These are phyloP conservation scores for Pseudohyphozyma bogoriensis DNA, from an alignment of 768 basidiomycete genomes.

Conservation along the genomic window DNA sequence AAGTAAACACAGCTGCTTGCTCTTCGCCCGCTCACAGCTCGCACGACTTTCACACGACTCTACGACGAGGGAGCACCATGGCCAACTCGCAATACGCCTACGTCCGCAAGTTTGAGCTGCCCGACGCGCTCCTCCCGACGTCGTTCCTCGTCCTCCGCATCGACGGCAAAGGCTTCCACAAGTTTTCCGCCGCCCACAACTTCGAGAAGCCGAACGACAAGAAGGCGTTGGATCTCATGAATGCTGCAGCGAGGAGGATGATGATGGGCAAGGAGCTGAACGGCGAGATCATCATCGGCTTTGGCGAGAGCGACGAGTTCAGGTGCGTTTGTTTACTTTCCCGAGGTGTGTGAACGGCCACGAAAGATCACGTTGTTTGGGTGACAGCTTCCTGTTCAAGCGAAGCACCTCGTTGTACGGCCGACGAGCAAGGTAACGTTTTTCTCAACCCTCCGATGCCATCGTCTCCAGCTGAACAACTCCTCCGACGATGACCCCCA, in stretches of 20 bases:
- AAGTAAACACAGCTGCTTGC: too few relatives aligned
- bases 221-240: slow-evolving; percentile 81
- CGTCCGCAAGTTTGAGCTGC: slow-evolving; percentile 78
- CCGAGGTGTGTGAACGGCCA: not conserved
- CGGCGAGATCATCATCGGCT: slow-evolving; percentile 74
- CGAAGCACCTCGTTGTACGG: slow-evolving; percentile 68
- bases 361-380: not conserved
- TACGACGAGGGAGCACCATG: too few relatives aligned
- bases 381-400: slow-evolving; percentile 71
- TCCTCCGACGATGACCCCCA: not conserved
- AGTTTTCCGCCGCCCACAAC: slow-evolving; percentile 71
- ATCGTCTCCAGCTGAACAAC: too few relatives aligned
- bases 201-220: slow-evolving; percentile 88
- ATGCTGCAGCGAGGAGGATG: slow-evolving; percentile 67
- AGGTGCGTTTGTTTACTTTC: slow-evolving; percentile 47
- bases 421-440: slow-evolving; percentile 50
- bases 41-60: too few relatives aligned
- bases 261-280: slow-evolving; percentile 51
- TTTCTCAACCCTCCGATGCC: too few relatives aligned
- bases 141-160: slow-evolving; percentile 77
- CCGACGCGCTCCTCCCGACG: slow-evolving; percentile 71
- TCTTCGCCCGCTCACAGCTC: too few relatives aligned
- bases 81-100: slow-evolving; percentile 88
- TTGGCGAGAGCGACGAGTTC: slow-evolving; percentile 96
- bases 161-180: slow-evolving; percentile 90